Base-by-base conservation (phyloP, 225 moss, liverwort and hornwort genomes). In the Pseudisothecium myosuroides region DNA sequence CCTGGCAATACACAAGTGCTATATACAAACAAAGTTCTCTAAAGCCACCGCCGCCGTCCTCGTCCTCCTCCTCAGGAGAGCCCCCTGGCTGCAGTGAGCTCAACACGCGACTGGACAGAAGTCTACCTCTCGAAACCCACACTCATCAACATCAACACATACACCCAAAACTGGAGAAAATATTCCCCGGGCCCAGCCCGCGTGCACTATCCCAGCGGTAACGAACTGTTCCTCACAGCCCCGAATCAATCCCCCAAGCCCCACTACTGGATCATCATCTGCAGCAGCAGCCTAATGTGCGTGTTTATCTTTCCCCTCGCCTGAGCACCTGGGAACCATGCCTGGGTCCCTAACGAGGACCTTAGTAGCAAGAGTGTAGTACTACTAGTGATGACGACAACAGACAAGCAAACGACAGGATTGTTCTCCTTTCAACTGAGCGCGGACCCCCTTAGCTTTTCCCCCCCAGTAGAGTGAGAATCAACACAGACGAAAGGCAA, bases 371-470 rank as follows among this genome's bases (percentile, higher is more conserved):
- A 73, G 72, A 58, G 67, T 56, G 58, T 28, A 34, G 59, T 69
- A 59, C 43, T 67, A 27, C 68, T 36, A 36, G 43, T 68, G 67
- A 68, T 18, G 59, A 80, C 64, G 64, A 56, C 34, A 83, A 77
- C 76, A 75, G 88, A 88, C 74, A 88, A 88, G 88, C 91, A 91
- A 55, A 69, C 55, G 86, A 86, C 88, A 91, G 88, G 88, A 82
- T 77, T 79, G 64, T 87, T 54, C 72, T 62, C 79, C 83, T 52
- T 76, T 54, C 52, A 83, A 87, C 67, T 24, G 65, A 11, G 55
- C 43, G 29, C 55, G 28, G 83, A 84, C 84, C 71, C 68, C 34
- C 62, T 12, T 41, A 7, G 21, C 62, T 12, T 41, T 13, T 20
- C 10, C 66, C 45, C 50, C 41, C 39, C 55, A 34, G 66, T 15